Evolutionary conservation across 805 yeast species (phyloP).

Genomic region (Pichia occidentalis): DNA sequence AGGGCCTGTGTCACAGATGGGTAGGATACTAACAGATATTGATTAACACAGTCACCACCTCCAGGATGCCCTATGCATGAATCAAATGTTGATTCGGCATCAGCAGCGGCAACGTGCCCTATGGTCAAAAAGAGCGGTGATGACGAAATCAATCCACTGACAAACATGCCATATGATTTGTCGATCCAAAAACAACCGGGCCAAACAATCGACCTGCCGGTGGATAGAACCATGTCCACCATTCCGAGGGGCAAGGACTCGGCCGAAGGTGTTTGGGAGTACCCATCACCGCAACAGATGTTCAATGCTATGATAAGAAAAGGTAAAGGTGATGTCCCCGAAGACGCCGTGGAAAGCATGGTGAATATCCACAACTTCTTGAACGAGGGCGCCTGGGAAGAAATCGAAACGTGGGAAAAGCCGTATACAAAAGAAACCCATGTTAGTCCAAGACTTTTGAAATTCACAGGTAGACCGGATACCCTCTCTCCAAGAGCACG

Average conservation of each 20-base stretch:
- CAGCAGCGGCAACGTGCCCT: conserved; percentile 24
- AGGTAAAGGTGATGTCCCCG: conserved; percentile 87
- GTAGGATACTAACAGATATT: too few species aligned
- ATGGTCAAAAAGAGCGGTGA: conserved; percentile 27
- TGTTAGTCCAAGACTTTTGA: conserved; percentile 66
- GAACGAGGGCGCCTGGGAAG: conserved; percentile 97
- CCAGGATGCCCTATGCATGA: conserved; percentile 11
- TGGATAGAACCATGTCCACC: conserved; percentile 73
- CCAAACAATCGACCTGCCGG: conserved; percentile 71
- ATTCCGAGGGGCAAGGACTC: conserved; percentile 75
- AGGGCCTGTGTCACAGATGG: conserved; percentile 7
- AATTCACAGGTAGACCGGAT: conserved; percentile 89
- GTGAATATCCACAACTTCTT: conserved; percentile 93
- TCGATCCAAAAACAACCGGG: conserved; percentile 67
- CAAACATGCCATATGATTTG: conserved; percentile 80
- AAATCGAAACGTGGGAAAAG: conserved; percentile 86
- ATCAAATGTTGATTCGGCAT: neutral
- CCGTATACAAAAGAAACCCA: conserved; percentile 51
- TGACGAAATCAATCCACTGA: conserved; percentile 62
- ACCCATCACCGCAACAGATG: conserved; percentile 99
- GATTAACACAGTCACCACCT: too few species aligned
- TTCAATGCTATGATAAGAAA: conserved; percentile 94
- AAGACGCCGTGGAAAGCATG: conserved; percentile 95
- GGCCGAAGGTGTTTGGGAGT: conserved; percentile 86
- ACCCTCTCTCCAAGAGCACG: conserved; percentile 83